These are phyloP conservation scores for Capsicum baccatum DNA, from an alignment of 257 asterid genomes.

Conservation along the genomic window DNA sequence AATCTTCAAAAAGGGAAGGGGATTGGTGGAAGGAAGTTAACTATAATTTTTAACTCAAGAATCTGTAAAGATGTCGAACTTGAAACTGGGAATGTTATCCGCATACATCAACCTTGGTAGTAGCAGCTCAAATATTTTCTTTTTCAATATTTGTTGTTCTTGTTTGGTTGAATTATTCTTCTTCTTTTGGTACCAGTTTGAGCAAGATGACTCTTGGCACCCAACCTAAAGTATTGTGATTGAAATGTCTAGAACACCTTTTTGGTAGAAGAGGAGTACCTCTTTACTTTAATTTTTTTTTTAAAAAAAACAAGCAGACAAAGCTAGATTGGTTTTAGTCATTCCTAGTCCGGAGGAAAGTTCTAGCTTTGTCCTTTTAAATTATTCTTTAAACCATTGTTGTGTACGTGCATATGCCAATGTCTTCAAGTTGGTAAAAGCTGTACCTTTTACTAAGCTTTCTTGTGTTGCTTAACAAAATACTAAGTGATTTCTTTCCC, in stretches of 20 bases:
- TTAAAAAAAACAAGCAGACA: neutral
- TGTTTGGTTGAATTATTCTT: neutral
- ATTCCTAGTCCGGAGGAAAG: neutral
- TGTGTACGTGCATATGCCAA: constrained; percentile 10
- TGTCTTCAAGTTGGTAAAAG: constrained; percentile 13
- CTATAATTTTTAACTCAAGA: constrained; percentile 75
- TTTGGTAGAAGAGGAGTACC: constrained; percentile 10
- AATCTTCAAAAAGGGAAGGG: constrained; percentile 39
- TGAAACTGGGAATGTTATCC: constrained; percentile 69
- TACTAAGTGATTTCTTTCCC: neutral
- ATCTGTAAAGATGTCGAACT: constrained; percentile 65
- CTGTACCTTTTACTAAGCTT: neutral
- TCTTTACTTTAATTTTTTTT: neutral
- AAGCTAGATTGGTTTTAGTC: neutral
- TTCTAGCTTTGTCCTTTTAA: neutral
- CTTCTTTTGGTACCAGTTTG: neutral
- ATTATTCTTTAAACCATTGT: neutral
- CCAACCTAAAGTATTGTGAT: constrained; percentile 20
- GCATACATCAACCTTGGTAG: constrained; percentile 81
- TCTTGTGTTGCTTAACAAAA: constrained; percentile 22
- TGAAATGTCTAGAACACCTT: neutral
- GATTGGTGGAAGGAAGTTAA: constrained; percentile 47
- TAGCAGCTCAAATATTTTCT: constrained; percentile 29
- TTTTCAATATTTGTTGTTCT: neutral
- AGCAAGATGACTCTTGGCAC: neutral